phyloP scores from a whole-genome alignment of 257 asterid species.

The Salvia miltiorrhiza region DNA sequence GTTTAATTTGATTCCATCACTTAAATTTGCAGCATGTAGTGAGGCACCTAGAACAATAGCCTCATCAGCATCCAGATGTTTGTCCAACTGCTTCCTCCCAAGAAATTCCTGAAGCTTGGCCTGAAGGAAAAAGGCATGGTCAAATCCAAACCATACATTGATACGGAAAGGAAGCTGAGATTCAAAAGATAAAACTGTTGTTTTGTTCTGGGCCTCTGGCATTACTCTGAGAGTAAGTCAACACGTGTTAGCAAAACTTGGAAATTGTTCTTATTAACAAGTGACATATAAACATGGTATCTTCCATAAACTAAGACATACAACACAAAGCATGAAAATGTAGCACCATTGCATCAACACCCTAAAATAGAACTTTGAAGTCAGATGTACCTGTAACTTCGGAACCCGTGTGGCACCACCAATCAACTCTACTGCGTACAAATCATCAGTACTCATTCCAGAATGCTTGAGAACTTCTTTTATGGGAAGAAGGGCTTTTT shows the following conservation, averaged over 20 bases:
- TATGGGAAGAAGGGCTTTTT: conserved; percentile 75
- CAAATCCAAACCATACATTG: conserved; percentile 14
- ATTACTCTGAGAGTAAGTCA: neutral
- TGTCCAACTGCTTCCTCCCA: conserved; percentile 93
- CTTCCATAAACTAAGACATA: conserved; percentile 6
- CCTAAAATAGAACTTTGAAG: neutral
- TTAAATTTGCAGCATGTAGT: conserved; percentile 92
- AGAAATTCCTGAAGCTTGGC: conserved; percentile 95
- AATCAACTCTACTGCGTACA: conserved; percentile 92
- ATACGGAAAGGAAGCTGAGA: conserved; percentile 7
- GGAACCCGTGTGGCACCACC: conserved; percentile 99
- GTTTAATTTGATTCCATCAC: conserved; percentile 96
- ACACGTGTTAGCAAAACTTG: neutral
- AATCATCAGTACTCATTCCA: conserved; percentile 68
- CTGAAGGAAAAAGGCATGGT: conserved; percentile 36
- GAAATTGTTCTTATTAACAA: neutral
- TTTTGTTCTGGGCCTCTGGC: neutral
- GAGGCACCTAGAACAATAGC: conserved; percentile 96
- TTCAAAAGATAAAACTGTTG: neutral
- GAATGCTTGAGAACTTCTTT: conserved; percentile 74
- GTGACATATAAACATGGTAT: neutral
- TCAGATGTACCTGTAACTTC: conserved; percentile 75
- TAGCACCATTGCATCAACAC: neutral
- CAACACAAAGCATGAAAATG: neutral
- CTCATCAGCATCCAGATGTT: conserved; percentile 96